phyloP scores from a whole-genome alignment of 73 alveolate species.

The Symbiodinium pilosum region DNA sequence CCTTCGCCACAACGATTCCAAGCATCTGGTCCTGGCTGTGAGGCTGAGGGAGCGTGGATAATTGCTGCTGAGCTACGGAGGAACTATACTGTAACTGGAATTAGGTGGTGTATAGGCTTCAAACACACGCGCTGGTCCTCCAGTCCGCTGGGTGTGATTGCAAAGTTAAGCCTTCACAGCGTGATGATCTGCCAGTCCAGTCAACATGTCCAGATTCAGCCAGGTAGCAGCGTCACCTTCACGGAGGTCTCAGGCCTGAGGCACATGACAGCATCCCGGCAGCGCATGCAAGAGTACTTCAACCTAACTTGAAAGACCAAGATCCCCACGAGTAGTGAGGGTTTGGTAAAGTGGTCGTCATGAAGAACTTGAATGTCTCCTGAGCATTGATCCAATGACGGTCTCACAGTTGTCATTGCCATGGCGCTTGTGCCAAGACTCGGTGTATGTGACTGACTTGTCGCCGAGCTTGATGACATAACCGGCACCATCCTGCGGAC shows the following conservation, averaged over 20 bases:
- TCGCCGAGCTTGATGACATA: conserved; percentile 95
- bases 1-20: conserved; percentile 99
- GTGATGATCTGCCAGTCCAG: not conserved
- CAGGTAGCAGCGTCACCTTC: conserved; percentile 98
- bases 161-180: conserved; percentile 98
- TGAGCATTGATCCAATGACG: not conserved
- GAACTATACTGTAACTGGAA: too few species aligned
- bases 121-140: too few species aligned
- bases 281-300: not conserved
- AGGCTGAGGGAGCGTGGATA: too few species aligned
- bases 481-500: conserved; percentile 90
- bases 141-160: conserved; percentile 99
- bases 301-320: too few species aligned
- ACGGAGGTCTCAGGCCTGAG: conserved; percentile 99
- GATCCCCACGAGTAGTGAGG: conserved; percentile 98
- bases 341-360: conserved; percentile 99
- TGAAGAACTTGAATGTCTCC: conserved; percentile 98
- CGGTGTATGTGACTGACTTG: conserved; percentile 95
- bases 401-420: not conserved
- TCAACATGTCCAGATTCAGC: not conserved
- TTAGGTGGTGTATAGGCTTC: too few species aligned
- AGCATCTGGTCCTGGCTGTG: conserved; percentile 99
- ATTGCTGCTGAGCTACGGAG: not conserved
- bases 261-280: not conserved
- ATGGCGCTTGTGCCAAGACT: too few species aligned